A percentile compares a stretch with the other conserved stretches of the same genome.
phyloP scores from a whole-genome alignment of 306 rosid genomes.

The Prunus davidiana region DNA sequence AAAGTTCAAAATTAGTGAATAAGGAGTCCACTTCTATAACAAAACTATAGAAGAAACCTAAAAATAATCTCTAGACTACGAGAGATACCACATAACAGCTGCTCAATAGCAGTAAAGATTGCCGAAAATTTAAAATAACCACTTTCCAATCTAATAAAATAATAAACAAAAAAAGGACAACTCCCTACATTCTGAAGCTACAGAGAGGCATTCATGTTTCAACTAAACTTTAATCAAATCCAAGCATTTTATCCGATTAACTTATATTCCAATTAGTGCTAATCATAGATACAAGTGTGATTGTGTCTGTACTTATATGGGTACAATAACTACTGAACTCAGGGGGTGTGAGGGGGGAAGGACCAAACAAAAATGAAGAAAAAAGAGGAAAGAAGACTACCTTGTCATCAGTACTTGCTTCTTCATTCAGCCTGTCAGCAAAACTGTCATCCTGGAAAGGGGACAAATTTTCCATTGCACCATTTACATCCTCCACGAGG shows the following conservation, averaged over 20 bases:
- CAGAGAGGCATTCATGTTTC: neutral
- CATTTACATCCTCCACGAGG: slow-evolving; percentile 44
- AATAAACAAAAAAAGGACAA: neutral
- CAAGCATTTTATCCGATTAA: neutral
- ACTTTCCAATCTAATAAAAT: neutral
- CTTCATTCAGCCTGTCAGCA: slow-evolving; percentile 34
- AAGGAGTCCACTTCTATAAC: neutral
- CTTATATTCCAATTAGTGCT: neutral
- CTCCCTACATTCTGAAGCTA: neutral
- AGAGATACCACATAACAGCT: neutral
- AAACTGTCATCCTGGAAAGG: slow-evolving; percentile 21
- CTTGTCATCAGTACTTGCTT: slow-evolving; percentile 23
- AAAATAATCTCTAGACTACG: too few species aligned
- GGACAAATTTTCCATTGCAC: slow-evolving; percentile 18
- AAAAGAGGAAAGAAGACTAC: slow-evolving; percentile 25
- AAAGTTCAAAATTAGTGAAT: neutral
- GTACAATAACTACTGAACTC: neutral
- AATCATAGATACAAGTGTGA: neutral
- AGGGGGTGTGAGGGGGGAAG: neutral
- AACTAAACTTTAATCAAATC: neutral
- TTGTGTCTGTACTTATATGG: neutral
- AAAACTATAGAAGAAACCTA: neutral
- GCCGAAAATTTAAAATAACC: neutral
- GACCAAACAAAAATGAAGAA: neutral
- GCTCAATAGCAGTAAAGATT: neutral